Base-by-base conservation (phyloP, 208 protist species). In the Tetramitus jugosus region DNA sequence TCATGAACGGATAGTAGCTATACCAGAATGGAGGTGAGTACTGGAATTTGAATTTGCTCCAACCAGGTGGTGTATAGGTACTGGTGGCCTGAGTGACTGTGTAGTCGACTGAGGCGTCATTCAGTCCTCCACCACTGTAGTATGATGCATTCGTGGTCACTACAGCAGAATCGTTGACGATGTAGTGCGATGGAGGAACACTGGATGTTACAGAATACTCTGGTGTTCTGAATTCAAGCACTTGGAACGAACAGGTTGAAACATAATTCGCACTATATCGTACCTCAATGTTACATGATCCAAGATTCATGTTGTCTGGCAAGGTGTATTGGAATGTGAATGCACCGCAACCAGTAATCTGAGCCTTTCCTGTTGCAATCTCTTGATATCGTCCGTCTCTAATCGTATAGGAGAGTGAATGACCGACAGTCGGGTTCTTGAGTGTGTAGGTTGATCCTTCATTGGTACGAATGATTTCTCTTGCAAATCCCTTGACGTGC, bases 181-280 rank as follows among this genome's bases (percentile, higher is more conserved):
- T 31, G 26, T 31, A 4, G 10, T 14, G 17, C 2, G 42, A 17
- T 31, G 71, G 42, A 61, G 26, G 52, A 8, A 60, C 7, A 20
- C 17, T 31, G 14, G 8, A 20, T 43, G 39, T 14, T 31, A 53
- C 71, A 26, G 0, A 8, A 29, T 52, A 76, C 23, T 76, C 71
- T 6, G 39, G 39, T 43, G 33, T 61, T 64, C 42, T 42, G 33
- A 76, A 76, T 76, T 76, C 71, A 60, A 60, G 42, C 6, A 76
- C 42, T 31, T 49, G 4, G 33, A 76, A 76, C 0, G 0, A 35
- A 33, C 26, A 7, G 29, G 52, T 35, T 35, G 3, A n/a, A 33
- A 3, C 6, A 3, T 45, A 31, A 14, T 3, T 2, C 13, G 23
- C 39, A 43, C 0, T 31, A 45, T 0, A 31, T 35, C 40, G 13